phyloP scores from a whole-genome alignment of 2,329 filamentous ascomycete genomes.

The Lasiodiplodia theobromae region DNA sequence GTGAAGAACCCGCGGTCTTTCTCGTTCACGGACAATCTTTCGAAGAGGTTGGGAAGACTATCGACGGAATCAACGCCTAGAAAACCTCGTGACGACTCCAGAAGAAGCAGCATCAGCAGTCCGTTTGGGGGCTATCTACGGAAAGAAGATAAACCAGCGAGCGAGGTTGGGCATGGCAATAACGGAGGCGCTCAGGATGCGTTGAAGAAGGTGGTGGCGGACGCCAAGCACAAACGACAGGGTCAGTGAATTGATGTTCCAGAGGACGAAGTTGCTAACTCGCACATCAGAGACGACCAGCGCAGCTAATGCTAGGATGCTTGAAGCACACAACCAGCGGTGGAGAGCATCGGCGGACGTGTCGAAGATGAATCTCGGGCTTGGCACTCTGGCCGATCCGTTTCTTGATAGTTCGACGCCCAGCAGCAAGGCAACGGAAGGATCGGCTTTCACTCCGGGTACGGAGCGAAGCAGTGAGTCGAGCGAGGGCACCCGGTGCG shows the following conservation, averaged over 20 bases:
- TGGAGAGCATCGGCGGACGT: constrained; percentile 54
- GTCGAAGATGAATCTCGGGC: constrained; percentile 6
- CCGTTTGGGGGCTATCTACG: constrained; percentile 34
- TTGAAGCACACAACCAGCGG: constrained; percentile 52
- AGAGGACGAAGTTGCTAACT: neutral
- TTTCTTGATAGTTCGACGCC: constrained; percentile 51
- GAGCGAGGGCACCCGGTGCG: constrained; percentile 61
- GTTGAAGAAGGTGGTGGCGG: constrained; percentile 49
- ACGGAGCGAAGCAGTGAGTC: constrained; percentile 61
- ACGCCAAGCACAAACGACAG: constrained; percentile 21
- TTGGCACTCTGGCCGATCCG: constrained; percentile 38
- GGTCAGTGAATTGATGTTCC: constrained; percentile 6
- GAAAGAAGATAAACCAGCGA: constrained; percentile 14
- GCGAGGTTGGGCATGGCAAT: neutral
- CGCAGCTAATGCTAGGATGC: constrained; percentile 16
- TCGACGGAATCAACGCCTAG: constrained; percentile 15
- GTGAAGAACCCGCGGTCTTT: constrained; percentile 20
- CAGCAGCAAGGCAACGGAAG: constrained; percentile 52
- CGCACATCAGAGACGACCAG: constrained; percentile 15
- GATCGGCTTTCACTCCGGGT: constrained; percentile 53
- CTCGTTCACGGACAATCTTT: constrained; percentile 27
- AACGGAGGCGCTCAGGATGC: constrained; percentile 49
- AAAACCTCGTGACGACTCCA: constrained; percentile 29
- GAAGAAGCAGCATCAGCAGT: constrained; percentile 44
- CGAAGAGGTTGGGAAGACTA: constrained; percentile 19